These are phyloP conservation scores for Leucosporidium creatinivorum DNA, from an alignment of 768 basidiomycete genomes.

Conservation along the genomic window DNA sequence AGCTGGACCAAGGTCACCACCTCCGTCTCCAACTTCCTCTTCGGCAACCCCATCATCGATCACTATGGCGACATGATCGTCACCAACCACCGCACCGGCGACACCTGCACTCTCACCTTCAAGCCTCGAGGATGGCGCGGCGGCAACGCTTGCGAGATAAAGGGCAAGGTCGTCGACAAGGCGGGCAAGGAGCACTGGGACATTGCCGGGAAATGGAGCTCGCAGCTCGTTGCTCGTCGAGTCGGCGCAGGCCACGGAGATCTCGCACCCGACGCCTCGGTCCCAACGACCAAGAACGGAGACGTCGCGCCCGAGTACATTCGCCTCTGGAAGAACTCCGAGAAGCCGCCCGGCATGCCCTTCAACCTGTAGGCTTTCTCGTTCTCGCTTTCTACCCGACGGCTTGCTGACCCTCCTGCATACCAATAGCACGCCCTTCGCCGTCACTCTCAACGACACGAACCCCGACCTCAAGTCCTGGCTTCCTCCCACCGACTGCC, in stretches of 20 bases:
- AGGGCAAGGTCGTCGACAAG: slow-evolving; percentile 67
- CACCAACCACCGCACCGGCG: slow-evolving; percentile 83
- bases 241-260: slow-evolving; percentile 55
- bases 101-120: slow-evolving; percentile 81
- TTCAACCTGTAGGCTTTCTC: slow-evolving; percentile 61
- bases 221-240: slow-evolving; percentile 78
- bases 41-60: slow-evolving; percentile 79
- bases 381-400: neutral
- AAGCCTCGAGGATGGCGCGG: slow-evolving; percentile 94
- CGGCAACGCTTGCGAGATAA: slow-evolving; percentile 85
- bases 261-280: slow-evolving; percentile 64
- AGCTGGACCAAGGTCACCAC: slow-evolving; percentile 71
- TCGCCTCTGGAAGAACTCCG: slow-evolving; percentile 86
- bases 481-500: slow-evolving; percentile 83
- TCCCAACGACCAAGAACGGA: slow-evolving; percentile 47
- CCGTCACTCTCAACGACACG: slow-evolving; percentile 84
- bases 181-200: slow-evolving; percentile 66
- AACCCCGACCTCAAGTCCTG: slow-evolving; percentile 63
- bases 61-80: slow-evolving; percentile 87
- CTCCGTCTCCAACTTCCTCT: slow-evolving; percentile 75
- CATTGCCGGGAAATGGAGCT: slow-evolving; percentile 92
- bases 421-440: slow-evolving; percentile 62
- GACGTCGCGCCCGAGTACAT: slow-evolving; percentile 60
- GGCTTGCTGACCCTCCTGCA: neutral
- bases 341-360: slow-evolving; percentile 63